phyloP scores from a whole-genome alignment of 208 protist genomes.

The Lotmaria passim region DNA sequence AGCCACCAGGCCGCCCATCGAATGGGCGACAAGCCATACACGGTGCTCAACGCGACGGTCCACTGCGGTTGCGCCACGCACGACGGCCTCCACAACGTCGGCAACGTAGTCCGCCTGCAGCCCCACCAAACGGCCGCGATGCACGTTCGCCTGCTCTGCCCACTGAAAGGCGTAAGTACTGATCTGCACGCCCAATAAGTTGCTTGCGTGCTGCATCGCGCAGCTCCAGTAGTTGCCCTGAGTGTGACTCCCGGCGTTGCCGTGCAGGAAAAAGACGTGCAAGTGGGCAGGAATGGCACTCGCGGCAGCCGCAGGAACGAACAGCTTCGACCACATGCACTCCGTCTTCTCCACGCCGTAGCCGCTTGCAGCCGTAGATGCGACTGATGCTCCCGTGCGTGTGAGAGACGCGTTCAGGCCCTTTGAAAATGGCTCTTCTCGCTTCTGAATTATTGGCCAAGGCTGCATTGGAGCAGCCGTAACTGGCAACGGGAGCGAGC shows the following conservation, averaged over 20 bases:
- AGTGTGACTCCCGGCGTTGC: constrained; percentile 45
- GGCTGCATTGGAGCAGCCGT: neutral
- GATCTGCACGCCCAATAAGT: neutral
- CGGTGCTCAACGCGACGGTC: neutral
- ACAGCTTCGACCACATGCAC: constrained; percentile 7
- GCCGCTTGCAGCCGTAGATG: neutral
- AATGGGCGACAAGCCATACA: constrained; percentile 63
- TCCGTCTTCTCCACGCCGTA: constrained; percentile 5
- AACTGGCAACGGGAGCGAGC: neutral
- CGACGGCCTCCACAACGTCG: constrained; percentile 33
- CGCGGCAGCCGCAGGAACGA: neutral
- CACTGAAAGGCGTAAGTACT: constrained; percentile 49
- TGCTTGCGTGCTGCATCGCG: constrained; percentile 15
- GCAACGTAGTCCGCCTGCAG: constrained; percentile 54
- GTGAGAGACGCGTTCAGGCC: neutral
- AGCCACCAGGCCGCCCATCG: constrained; percentile 65
- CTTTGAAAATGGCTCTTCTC: neutral
- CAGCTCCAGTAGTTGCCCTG: constrained; percentile 43
- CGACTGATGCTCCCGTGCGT: neutral
- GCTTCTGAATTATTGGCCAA: neutral
- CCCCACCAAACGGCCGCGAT: constrained; percentile 49
- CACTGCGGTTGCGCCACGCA: neutral
- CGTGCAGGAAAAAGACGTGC: constrained; percentile 58
- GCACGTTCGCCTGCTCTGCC: constrained; percentile 52
- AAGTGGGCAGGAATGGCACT: constrained; percentile 7